Percentiles rank a stretch among this genome's conserved stretches.
Conservation (phyloP, 768 basidiomycete species). For the Galerina marginata region DNA sequence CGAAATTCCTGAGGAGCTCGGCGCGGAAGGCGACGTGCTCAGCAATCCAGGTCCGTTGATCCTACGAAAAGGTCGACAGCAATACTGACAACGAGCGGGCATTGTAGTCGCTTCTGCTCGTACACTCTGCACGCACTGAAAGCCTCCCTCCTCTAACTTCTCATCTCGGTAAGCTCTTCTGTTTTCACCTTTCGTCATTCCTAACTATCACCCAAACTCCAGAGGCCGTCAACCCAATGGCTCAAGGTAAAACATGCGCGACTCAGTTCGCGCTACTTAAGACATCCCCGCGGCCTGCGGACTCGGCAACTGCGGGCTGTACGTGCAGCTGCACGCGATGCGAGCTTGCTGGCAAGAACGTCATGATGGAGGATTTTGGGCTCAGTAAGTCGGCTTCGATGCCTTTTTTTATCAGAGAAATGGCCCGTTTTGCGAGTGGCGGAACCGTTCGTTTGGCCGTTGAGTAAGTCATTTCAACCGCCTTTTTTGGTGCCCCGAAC, state of each 20-base stretch:
- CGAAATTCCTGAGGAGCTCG: constrained; percentile 70
- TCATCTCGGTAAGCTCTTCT: too few species aligned
- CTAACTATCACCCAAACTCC: too few species aligned
- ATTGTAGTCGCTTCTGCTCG: constrained; percentile 60
- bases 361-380: constrained; percentile 88
- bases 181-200: too few species aligned
- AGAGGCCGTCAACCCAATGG: too few species aligned
- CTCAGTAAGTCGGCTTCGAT: constrained; percentile 59
- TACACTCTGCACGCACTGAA: too few species aligned
- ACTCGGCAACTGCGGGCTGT: constrained; percentile 82
- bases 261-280: too few species aligned
- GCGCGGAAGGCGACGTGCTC: constrained; percentile 83
- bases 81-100: too few species aligned
- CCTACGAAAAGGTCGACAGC: background rate
- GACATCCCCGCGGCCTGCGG: too few species aligned
- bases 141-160: too few species aligned
- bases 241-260: too few species aligned
- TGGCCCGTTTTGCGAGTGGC: too few species aligned
- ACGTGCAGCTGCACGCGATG: constrained; percentile 90
- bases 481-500: background rate
- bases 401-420: too few species aligned
- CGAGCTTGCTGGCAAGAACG: constrained; percentile 88
- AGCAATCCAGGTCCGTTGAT: constrained; percentile 72
- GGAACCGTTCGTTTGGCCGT: constrained; percentile 92
- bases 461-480: constrained; percentile 55